Conservation (phyloP, 306 rosid species). For the Acacia melanoxylon region DNA sequence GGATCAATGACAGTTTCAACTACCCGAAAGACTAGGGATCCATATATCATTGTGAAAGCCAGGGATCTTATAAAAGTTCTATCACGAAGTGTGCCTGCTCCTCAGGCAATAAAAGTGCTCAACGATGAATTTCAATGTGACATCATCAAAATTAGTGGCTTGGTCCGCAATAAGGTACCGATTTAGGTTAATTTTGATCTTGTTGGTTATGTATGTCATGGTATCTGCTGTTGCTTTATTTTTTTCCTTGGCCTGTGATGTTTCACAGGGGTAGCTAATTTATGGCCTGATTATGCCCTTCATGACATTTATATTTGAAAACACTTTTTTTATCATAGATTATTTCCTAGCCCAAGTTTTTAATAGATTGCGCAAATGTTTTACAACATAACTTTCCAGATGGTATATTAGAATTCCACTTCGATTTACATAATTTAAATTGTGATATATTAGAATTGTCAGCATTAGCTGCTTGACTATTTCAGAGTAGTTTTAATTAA, state of each 20-base stretch:
- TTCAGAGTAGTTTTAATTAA: not conserved
- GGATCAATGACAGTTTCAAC: conserved; percentile 97
- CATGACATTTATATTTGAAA: not conserved
- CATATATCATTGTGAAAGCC: conserved; percentile 81
- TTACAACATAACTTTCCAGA: not conserved
- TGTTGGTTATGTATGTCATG: not conserved
- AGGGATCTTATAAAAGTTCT: conserved; percentile 90
- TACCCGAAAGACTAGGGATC: conserved; percentile 85
- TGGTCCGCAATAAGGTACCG: conserved; percentile 77
- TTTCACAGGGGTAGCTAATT: not conserved
- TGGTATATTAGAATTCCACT: not conserved
- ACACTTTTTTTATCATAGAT: not conserved
- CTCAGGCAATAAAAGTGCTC: conserved; percentile 87
- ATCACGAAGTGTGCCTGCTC: conserved; percentile 90
- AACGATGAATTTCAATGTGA: conserved; percentile 88
- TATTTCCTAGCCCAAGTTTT: not conserved
- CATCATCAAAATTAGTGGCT: conserved; percentile 73
- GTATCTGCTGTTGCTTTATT: not conserved
- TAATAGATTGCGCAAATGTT: not conserved
- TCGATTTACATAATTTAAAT: not conserved
- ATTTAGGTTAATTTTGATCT: not conserved
- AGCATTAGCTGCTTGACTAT: not conserved
- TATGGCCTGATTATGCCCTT: not conserved
- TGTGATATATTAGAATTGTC: not conserved
- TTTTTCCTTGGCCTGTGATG: not conserved